These are phyloP conservation scores for Areca catechu DNA, from an alignment of 176 grass and related monocot species.

Conservation along the genomic window DNA sequence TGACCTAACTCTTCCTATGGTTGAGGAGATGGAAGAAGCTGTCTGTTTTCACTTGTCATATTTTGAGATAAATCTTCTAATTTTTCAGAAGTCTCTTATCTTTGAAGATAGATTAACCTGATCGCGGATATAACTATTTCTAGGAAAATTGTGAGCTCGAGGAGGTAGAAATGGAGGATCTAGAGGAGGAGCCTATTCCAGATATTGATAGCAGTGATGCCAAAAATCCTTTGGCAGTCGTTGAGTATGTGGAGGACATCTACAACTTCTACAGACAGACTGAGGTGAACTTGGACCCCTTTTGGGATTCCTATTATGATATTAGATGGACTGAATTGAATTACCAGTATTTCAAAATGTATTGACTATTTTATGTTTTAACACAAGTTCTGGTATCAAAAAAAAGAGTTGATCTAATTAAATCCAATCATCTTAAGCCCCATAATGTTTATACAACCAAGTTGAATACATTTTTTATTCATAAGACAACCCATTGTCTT, in stretches of 20 bases:
- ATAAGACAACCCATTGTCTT: too few relatives aligned
- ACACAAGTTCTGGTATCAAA: too few relatives aligned
- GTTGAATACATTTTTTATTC: too few relatives aligned
- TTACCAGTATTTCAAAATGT: too few relatives aligned
- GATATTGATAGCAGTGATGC: constrained; percentile 69
- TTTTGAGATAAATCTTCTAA: not conserved
- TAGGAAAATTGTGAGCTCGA: constrained; percentile 49
- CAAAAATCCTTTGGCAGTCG: constrained; percentile 65
- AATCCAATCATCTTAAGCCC: too few relatives aligned
- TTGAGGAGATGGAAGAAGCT: constrained; percentile 42
- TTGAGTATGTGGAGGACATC: constrained; percentile 81
- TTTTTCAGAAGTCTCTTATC: not conserved
- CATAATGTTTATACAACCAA: too few relatives aligned
- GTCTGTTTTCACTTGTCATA: constrained; percentile 14
- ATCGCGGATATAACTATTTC: constrained; percentile 12
- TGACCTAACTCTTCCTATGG: constrained; percentile 25
- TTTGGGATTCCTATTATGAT: not conserved
- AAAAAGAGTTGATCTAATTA: too few relatives aligned
- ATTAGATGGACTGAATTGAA: too few relatives aligned
- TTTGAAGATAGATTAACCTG: not conserved
- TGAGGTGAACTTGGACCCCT: constrained; percentile 40
- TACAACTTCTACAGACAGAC: constrained; percentile 50
- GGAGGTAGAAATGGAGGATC: constrained; percentile 86
- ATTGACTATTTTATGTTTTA: too few relatives aligned
- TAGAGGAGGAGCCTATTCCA: constrained; percentile 41